Conservation (phyloP, 2,329 filamentous ascomycete genomes). For the Celoporthe dispersa region DNA sequence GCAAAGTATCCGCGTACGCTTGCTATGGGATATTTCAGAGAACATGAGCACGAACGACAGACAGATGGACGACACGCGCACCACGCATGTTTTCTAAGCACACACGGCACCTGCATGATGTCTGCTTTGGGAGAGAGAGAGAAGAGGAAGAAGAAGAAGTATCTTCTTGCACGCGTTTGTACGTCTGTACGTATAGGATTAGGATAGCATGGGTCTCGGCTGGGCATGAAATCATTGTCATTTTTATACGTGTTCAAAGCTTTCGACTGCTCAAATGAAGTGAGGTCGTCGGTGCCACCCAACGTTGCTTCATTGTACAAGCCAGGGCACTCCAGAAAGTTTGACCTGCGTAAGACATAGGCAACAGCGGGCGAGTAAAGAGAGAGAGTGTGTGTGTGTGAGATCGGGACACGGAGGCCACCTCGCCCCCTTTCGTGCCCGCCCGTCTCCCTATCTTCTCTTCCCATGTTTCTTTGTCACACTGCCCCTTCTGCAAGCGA, state of each 20-base stretch:
- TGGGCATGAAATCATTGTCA: constrained; percentile 23
- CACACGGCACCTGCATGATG: constrained; percentile 22
- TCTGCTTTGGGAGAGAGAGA: constrained; percentile 9
- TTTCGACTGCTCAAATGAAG: background rate
- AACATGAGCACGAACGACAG: constrained; percentile 22
- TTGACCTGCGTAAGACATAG: too few species aligned
- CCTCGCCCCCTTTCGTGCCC: too few species aligned
- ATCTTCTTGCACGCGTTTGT: background rate
- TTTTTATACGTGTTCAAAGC: background rate
- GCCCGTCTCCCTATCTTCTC: too few species aligned
- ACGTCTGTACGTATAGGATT: constrained; percentile 29
- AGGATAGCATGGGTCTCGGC: constrained; percentile 23
- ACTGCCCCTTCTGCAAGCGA: too few species aligned
- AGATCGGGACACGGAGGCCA: too few species aligned
- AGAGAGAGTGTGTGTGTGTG: too few species aligned
- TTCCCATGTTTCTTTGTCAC: too few species aligned
- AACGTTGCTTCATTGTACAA: background rate
- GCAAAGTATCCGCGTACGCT: constrained; percentile 17
- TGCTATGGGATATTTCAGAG: constrained; percentile 18
- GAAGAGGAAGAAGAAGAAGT: constrained; percentile 6
- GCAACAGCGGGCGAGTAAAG: too few species aligned
- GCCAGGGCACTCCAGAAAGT: too few species aligned
- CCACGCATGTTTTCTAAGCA: constrained; percentile 23
- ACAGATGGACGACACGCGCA: constrained; percentile 23
- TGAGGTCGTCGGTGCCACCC: background rate